Base-by-base conservation (phyloP, 768 basidiomycete species). In the Russula compacta region DNA sequence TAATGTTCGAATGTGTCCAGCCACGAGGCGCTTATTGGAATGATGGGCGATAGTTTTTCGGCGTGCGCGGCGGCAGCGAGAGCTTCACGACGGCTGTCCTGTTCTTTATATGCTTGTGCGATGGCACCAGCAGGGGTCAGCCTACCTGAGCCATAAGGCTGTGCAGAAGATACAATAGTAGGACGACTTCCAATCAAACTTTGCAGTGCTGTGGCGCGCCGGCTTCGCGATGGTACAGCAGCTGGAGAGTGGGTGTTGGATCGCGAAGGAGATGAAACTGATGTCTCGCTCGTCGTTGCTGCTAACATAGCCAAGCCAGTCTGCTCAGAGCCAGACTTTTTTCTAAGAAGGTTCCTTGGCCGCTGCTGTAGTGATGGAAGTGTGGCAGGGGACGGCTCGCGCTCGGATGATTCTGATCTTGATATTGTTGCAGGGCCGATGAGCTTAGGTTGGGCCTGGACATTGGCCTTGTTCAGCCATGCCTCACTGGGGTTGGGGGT, bases 81-180 rank as follows among this genome's bases (percentile, higher is more conserved):
- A 14, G 49, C 48, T 51, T 65, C 66, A 12, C 66, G 66, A 11
- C 64, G 66, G 1, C 38, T 46, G 54, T 59, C 59, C 46, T 66
- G 64, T 24, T 65, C 66, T 24, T 61, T 65, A 40, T 66, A 66
- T 10, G 66, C 66, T 33, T 56, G 66, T 14, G 50, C 64, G 21
- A 66, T 65, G 8, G 60, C 64, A 11, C 64, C 60, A 1, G 66
- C 66, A 19, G 66, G 66, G 12, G 66, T 66, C 10, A 66, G 60
- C 64, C 58, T 66, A 38, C 49, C 48, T 33, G 64, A 57, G 4
- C 49, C 49, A 17, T 14, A 17, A 35, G 64, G n/a, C 19, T 40
- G 24, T 15, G 60, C 40, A 2, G 62, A 33, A 48, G 54, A 5
- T 11, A 57, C 36, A 39, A 6, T 36, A 24, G 48, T 29, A 35